Base-by-base conservation (phyloP, 2,329 filamentous ascomycete genomes). In the Colletotrichum tropicicola region DNA sequence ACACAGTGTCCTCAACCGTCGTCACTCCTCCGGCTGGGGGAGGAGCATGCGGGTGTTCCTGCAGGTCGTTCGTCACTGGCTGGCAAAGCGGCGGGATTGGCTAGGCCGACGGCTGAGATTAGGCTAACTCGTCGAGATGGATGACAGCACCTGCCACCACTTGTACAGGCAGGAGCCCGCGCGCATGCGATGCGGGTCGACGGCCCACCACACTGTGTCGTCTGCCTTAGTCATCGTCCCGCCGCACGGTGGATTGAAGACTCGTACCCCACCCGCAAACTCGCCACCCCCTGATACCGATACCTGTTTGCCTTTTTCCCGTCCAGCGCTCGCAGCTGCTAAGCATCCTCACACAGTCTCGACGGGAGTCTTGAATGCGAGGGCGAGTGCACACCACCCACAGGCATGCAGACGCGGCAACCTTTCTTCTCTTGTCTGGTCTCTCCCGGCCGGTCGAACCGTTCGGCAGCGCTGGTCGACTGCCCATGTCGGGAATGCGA, bases 281-380 rank as follows among this genome's bases (percentile, higher is more conserved):
- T 61, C 35, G 61, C 61, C 61, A 65, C 56, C 56, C 61, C 61
- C 59, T 63, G 59, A 47, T 63, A 47, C 60, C 25, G 47, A 30
- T 19, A n/a, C 37, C n/a, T n/a, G n/a, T n/a, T n/a, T n/a, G n/a
- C n/a, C n/a, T n/a, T n/a, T n/a, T n/a, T n/a, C n/a, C n/a, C n/a
- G n/a, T n/a, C n/a, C n/a, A n/a, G n/a, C n/a, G n/a, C n/a, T n/a
- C n/a, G n/a, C n/a, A n/a, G n/a, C n/a, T n/a, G n/a, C n/a, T n/a
- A n/a, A n/a, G n/a, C n/a, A n/a, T n/a, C n/a, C n/a, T n/a, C n/a
- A n/a, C n/a, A n/a, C n/a, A n/a, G n/a, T n/a, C n/a, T n/a, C n/a
- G n/a, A n/a, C n/a, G n/a, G n/a, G n/a, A n/a, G n/a, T 19, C 17
- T 17, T 41, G 37, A 15, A n/a, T 15, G n/a, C n/a, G n/a, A n/a